Evolutionary conservation across 305 asterid species (phyloP), one percentile per base, ranked within the genome.

Genomic region (Rubia peregrina): DNA sequence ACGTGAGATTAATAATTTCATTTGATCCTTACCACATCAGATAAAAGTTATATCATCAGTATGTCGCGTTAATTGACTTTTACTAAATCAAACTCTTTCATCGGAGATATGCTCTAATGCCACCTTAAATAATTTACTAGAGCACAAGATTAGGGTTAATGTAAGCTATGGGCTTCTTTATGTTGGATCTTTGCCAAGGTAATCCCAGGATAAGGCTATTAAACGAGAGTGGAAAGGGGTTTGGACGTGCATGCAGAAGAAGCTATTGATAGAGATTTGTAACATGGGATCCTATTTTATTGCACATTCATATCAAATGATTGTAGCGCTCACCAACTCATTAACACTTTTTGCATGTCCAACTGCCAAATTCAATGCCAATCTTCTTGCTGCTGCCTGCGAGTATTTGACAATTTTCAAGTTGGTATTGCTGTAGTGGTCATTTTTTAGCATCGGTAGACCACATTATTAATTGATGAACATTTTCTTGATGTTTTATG

Each of bases 291-390:
- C 16, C 59, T 51, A 51, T 0, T 51, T 5, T 10, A 51, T 51
- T 51, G 17, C 57, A 81, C 81, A 83, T 69, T 67, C 84, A 79
- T 79, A 67, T 79, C 74, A 82, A 85, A 84, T 86, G 95, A 88
- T 84, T 75, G 72, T 77, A 65, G 74, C 59, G 68, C 67, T 78
- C 80, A 84, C 91, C 91, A 86, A 83, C 84, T 49, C 78, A 73
- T 60, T 78, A 78, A 79, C 90, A 60, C 73, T 74, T 78, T 73
- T 71, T 69, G 90, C 86, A 82, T 88, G 90, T 71, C 70, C 57
- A 60, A 70, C 71, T 24, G 63, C 74, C 73, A 7, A 17, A 63
- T 51, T 51, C 9, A 63, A 16, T 36, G 67, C 68, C 49, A 43
- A 26, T 24, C 48, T 51, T 17, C 17, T 17, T 51, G 17, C 10